Evolutionary conservation across 768 basidiomycete species (phyloP).

Genomic region (Agrocybe chaxingu): DNA sequence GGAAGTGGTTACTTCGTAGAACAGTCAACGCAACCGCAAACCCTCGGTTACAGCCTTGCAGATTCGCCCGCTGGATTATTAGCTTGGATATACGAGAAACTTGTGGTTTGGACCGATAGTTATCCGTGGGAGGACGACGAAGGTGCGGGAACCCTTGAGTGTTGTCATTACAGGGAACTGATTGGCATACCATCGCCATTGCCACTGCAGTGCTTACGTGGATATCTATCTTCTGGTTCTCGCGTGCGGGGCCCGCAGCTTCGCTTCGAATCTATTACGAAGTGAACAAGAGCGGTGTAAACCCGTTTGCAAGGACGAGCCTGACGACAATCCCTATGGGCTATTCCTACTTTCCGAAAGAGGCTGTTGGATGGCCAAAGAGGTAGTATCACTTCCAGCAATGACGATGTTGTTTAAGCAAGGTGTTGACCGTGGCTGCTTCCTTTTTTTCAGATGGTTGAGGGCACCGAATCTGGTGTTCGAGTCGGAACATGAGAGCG

Average conservation of each 20-base stretch:
- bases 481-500: slow-evolving; percentile 31
- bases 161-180: not conserved
- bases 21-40: too few relatives aligned
- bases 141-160: slow-evolving; percentile 21
- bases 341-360: slow-evolving; percentile 37
- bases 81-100: slow-evolving; percentile 27
- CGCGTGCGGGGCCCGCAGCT: slow-evolving; percentile 41
- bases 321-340: slow-evolving; percentile 24
- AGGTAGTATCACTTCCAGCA: slow-evolving; percentile 11
- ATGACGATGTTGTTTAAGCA: not conserved
- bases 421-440: not conserved
- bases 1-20: slow-evolving; percentile 30
- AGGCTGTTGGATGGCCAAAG: slow-evolving; percentile 25
- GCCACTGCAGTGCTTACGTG: slow-evolving; percentile 45
- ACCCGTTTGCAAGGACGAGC: slow-evolving; percentile 4
- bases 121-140: slow-evolving; percentile 59
- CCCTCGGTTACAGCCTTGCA: too few relatives aligned
- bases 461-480: slow-evolving; percentile 29
- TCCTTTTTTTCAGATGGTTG: slow-evolving; percentile 15
- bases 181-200: not conserved
- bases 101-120: slow-evolving; percentile 41
- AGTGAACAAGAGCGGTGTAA: slow-evolving; percentile 9
- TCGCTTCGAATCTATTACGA: slow-evolving; percentile 48
- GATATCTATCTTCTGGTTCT: slow-evolving; percentile 56
- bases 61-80: too few relatives aligned